Percentiles rank a stretch among this genome's conserved stretches.
Evolutionary conservation across 2,329 filamentous ascomycete genomes (phyloP).

Genomic region (Aureobasidium vineae): DNA sequence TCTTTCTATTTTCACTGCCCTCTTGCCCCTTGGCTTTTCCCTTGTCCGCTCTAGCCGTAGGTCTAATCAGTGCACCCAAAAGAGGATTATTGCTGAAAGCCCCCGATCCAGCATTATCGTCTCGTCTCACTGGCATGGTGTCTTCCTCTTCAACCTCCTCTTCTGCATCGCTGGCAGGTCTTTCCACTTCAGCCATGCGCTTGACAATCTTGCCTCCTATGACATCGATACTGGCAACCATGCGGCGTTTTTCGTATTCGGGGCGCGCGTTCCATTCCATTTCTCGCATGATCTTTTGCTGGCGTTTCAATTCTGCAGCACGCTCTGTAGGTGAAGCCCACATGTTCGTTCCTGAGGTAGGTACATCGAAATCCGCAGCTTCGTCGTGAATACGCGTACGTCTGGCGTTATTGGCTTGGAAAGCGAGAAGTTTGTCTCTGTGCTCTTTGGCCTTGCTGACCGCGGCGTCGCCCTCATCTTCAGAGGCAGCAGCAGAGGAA

Average conservation of each 20-base stretch:
- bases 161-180: constrained; percentile 56
- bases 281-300: constrained; percentile 79
- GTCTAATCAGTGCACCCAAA: constrained; percentile 63
- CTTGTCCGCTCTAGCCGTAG: constrained; percentile 54
- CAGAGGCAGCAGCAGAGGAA: constrained; percentile 37
- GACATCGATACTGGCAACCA: constrained; percentile 82
- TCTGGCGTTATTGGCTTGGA: constrained; percentile 81
- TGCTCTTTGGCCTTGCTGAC: constrained; percentile 71
- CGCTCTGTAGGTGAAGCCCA: constrained; percentile 84
- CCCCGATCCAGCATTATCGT: constrained; percentile 39
- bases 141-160: constrained; percentile 48
- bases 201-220: constrained; percentile 73
- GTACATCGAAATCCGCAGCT: constrained; percentile 69
- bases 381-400: constrained; percentile 85
- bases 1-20: constrained; percentile 35
- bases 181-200: constrained; percentile 61
- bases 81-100: constrained; percentile 69
- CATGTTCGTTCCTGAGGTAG: constrained; percentile 62
- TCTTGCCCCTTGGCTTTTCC: constrained; percentile 51
- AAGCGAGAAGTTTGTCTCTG: constrained; percentile 74
- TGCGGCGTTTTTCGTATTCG: constrained; percentile 83
- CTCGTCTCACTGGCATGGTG: constrained; percentile 37
- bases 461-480: constrained; percentile 52
- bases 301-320: constrained; percentile 76
- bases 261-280: constrained; percentile 82